Evolutionary conservation across 257 asterid species (phyloP), one percentile per base, ranked within the genome.

Genomic region (Ballota nigra): DNA sequence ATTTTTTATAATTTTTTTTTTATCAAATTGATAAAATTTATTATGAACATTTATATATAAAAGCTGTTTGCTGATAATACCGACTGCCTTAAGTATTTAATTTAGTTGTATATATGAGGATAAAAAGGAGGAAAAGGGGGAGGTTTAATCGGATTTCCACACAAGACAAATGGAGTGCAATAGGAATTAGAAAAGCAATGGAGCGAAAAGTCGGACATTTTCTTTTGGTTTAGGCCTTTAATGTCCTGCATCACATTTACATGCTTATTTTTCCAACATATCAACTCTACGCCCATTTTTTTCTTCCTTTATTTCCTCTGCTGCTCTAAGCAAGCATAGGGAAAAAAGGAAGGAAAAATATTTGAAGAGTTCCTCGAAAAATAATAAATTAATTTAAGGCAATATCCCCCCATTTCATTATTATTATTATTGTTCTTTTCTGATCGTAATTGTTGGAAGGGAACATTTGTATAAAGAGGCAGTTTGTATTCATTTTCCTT

Each of bases 71-170:
- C n/a, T n/a, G n/a, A n/a, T n/a, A n/a, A n/a, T n/a, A n/a, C n/a
- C n/a, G n/a, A n/a, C n/a, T n/a, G n/a, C n/a, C n/a, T n/a, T 33
- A 33, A 33, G 1, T 4, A 33, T 31, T 34, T 6, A 8, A 6
- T 34, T 6, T 13, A 26, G 13, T 3, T n/a, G 13, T 19, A 13
- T 34, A 8, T 36, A 6, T 6, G 58, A 34, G 60, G 26, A 4
- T 4, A 43, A 59, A 34, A 31, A 45, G 36, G 65, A 33, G 40
- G 36, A 34, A 53, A 41, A 18, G 13, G 3, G 23, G 72, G 76
- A 80, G 83, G 2, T 63, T 26, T 62, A 8, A 7, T 77, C 82
- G 87, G 81, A 72, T 69, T 67, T 71, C 79, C 87, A 63, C 79
- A 77, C 11, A 77, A 78, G 53, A 68, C 36, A 71, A 62, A 53